Evolutionary conservation across 805 yeast species (phyloP).

Genomic region (Sugiyamaella boreocaroliniensis): DNA sequence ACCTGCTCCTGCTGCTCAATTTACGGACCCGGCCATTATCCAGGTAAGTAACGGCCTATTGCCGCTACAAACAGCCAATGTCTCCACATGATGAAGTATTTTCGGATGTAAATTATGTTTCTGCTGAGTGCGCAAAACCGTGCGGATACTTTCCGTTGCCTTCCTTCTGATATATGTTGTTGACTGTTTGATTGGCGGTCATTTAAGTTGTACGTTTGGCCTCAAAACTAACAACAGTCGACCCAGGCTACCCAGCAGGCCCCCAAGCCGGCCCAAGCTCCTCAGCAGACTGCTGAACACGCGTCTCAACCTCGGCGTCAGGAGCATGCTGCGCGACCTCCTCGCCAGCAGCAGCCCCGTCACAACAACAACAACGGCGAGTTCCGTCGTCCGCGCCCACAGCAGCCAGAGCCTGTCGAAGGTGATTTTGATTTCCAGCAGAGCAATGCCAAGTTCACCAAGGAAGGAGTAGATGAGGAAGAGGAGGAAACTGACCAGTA

Average conservation of each 20-base stretch:
- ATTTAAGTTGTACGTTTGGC: neutral
- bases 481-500: conserved; percentile 28
- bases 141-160: conserved; percentile 39
- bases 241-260: neutral
- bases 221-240: neutral
- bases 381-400: too few species aligned
- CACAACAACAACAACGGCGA: too few species aligned
- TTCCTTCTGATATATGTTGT: conserved; percentile 35
- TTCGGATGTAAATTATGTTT: conserved; percentile 22
- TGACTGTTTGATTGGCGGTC: conserved; percentile 1
- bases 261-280: conserved; percentile 1
- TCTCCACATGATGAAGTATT: conserved; percentile 28
- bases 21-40: conserved; percentile 29
- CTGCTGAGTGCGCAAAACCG: conserved; percentile 30
- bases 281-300: conserved; percentile 3
- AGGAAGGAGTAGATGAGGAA: conserved; percentile 37
- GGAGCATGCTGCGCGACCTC: conserved; percentile 1
- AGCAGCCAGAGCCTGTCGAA: conserved; percentile 1
- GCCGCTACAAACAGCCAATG: neutral
- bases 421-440: conserved; percentile 68
- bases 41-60: conserved; percentile 24
- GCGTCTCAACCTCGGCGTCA: too few species aligned
- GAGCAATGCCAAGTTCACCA: conserved; percentile 62
- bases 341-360: neutral
- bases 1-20: conserved; percentile 37